A percentile compares a stretch with the other conserved stretches of the same genome.
phyloP scores from a whole-genome alignment of 768 basidiomycete genomes.

The Mycena amicta region DNA sequence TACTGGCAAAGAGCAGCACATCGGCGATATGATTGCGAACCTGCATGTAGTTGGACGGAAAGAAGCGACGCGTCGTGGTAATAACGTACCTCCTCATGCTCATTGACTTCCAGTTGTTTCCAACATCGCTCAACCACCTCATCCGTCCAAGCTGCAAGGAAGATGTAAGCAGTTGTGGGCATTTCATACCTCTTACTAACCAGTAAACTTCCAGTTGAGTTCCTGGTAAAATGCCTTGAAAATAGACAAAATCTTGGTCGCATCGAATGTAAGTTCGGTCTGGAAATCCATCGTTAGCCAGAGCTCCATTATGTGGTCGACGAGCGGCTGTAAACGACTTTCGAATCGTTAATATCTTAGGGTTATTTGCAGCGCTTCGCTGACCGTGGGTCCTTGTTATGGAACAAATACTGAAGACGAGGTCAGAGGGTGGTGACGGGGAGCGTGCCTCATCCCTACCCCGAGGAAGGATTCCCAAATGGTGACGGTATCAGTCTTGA shows the following conservation, averaged over 20 bases:
- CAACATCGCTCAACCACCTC: constrained; percentile 68
- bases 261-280: constrained; percentile 81
- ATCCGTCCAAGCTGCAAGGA: constrained; percentile 62
- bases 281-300: constrained; percentile 75
- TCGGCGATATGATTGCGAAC: constrained; percentile 79
- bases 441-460: constrained; percentile 37
- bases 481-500: constrained; percentile 79
- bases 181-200: no score
- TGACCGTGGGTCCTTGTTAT: constrained; percentile 74
- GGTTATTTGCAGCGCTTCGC: not conserved
- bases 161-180: no score
- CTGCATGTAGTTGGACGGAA: constrained; percentile 34
- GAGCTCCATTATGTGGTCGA: constrained; percentile 69
- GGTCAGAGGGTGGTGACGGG: constrained; percentile 4
- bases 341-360: no score
- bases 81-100: constrained; percentile 73
- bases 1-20: constrained; percentile 69
- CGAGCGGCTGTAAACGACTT: constrained; percentile 67
- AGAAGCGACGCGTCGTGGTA: not conserved
- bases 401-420: constrained; percentile 66
- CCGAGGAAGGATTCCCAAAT: constrained; percentile 83
- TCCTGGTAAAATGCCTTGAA: constrained; percentile 74
- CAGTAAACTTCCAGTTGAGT: constrained; percentile 74
- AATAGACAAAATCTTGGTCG: constrained; percentile 67
- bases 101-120: constrained; percentile 62